Conservation (phyloP, 768 basidiomycete species). For the Boletus subcaerulescens region DNA sequence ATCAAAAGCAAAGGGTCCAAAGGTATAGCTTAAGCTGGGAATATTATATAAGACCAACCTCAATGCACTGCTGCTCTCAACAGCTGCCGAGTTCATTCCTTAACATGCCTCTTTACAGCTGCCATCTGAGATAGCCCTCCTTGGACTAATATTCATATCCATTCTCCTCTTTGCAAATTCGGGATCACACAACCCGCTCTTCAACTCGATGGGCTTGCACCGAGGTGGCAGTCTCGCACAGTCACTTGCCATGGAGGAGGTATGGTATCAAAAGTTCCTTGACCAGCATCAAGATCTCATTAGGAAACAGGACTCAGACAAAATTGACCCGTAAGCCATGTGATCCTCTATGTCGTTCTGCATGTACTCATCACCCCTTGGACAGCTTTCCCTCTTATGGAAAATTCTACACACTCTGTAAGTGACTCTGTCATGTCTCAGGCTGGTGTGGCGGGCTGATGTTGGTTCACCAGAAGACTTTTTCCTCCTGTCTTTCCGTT, state of each 20-base stretch:
- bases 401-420: conserved; percentile 32
- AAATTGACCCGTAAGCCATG: conserved; percentile 35
- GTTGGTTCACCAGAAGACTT: conserved; percentile 48
- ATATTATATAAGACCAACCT: background rate
- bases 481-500: conserved; percentile 48
- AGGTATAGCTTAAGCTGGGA: too few relatives aligned
- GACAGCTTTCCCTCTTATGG: conserved; percentile 28
- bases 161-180: conserved; percentile 28
- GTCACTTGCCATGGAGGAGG: conserved; percentile 19
- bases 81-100: conserved; percentile 10
- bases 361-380: background rate
- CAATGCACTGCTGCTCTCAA: conserved; percentile 9
- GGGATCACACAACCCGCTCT: conserved; percentile 3
- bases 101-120: conserved; percentile 23
- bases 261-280: conserved; percentile 41
- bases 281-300: conserved; percentile 44
- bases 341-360: background rate
- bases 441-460: conserved; percentile 8
- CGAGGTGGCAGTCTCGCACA: conserved; percentile 7
- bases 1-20: background rate
- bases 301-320: conserved; percentile 45
- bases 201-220: conserved; percentile 4
- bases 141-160: conserved; percentile 25
- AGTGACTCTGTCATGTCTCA: background rate
- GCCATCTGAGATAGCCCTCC: conserved; percentile 27